A percentile compares a stretch with the other conserved stretches of the same genome.
Conservation (phyloP, 176 grass and related monocot species). For the Aegilops longissima region DNA sequence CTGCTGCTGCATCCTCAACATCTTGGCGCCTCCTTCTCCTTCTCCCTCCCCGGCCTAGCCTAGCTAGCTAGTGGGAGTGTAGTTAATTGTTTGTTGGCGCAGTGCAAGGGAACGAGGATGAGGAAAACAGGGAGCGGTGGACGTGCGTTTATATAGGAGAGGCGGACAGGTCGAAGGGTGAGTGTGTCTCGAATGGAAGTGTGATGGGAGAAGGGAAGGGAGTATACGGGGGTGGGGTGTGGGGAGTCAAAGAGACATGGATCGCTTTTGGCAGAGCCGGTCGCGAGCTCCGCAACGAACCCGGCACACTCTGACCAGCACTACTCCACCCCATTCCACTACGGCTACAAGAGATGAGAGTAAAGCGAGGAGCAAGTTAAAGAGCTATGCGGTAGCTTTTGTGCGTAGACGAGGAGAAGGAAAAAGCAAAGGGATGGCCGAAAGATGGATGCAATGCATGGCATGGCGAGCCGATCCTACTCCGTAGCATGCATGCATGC, state of each 20-base stretch:
- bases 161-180: background rate
- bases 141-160: slow-evolving; percentile 1
- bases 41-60: background rate
- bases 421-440: background rate
- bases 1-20: slow-evolving; percentile 46
- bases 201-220: background rate
- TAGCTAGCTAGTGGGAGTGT: background rate
- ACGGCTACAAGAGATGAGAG: slow-evolving; percentile 12
- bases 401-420: background rate
- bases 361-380: slow-evolving; percentile 20
- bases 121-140: background rate
- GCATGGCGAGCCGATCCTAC: slow-evolving; percentile 7
- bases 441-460: slow-evolving; percentile 9
- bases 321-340: slow-evolving; percentile 17
- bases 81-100: background rate
- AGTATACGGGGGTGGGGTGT: background rate
- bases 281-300: slow-evolving; percentile 40
- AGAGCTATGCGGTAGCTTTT: slow-evolving; percentile 28
- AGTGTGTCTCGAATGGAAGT: background rate
- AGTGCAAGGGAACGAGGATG: background rate
- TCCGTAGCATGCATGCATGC: slow-evolving; percentile 9
- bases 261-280: slow-evolving; percentile 67
- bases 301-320: slow-evolving; percentile 54
- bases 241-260: slow-evolving; percentile 58
- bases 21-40: background rate